Evolutionary conservation across 768 basidiomycete genomes (phyloP), one percentile per base, ranked within the genome.

Genomic region (Paxillus ammoniavirescens): DNA sequence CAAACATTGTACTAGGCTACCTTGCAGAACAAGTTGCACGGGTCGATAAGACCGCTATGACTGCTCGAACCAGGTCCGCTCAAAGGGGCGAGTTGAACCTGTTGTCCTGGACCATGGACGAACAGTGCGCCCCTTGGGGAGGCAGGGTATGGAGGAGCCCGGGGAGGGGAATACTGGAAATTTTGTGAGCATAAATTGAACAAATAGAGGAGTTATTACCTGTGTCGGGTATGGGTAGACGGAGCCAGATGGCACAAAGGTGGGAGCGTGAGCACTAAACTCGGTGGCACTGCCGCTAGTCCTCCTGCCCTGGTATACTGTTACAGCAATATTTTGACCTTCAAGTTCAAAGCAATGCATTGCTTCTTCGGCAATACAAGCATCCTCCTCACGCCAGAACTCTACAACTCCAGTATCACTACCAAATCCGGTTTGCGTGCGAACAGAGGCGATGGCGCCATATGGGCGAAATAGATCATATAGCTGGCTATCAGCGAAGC

Each of bases 21-120:
- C 77, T 92, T 92, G 79, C 88, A 91, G 70, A 93, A 93, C 44
- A 93, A 71, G 65, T 93, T 93, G 77, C 91, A 93, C 0, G 92
- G 91, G 69, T 93, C 91, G 56, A 93, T 92, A 26, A 94, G 76
- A 17, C 92, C 92, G 58, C 89, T 91, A 64, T 92, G 89, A 63
- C 89, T 92, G 50, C 61, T 82, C 35, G 89, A 85, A n/a, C 90
- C 89, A 37, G 88, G 90, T 4, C 91, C 91, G 17, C 60, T 56
- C 44, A 80, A 48, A 13, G 91, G 92, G 1, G 91, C 91, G 8
- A 86, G 78, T 67, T 94, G 91, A 33, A 93, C 90, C 67, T 93
- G 91, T 66, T 94, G 92, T 3, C 92, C 92, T 10, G 92, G 92
- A 9, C 92, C 91, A 68, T 92, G 91, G 8, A 91, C 76, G 63